Evolutionary conservation across 2,329 filamentous ascomycete species (phyloP), one percentile per base, ranked within the genome.

Genomic region (Diaporthe australafricana): DNA sequence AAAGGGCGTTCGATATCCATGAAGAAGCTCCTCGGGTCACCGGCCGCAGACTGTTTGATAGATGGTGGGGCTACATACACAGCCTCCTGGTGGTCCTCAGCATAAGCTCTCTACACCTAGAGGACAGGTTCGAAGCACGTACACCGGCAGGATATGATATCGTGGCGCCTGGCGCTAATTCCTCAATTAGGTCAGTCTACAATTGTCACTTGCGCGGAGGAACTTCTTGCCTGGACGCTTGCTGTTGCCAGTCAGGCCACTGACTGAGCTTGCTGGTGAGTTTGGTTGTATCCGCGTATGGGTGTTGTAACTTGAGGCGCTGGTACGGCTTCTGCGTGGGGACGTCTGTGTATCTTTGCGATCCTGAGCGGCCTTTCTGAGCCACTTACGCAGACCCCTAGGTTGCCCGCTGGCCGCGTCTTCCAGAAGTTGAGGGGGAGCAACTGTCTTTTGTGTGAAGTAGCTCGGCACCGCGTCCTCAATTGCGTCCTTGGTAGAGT

Each of bases 71-170:
- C 12, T 16, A 74, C 53, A 30, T 38, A 30, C 7, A 27, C 27
- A 42, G 70, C 57, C 57, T 70, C 67, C 72, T 72, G 30, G 8
- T 9, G 9, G 20, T 45, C 1, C 14, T 68, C 32, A 68, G 63
- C 7, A 20, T 35, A 20, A 11, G 27, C 22, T 7, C 12, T 5
- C 12, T 20, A 27, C 45, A 35, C 5, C 14, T n/a, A 16, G 16
- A 48, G 20, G 17, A 8, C 14, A 20, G 5, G 5, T 45, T 30
- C 14, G 12, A 5, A n/a, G 11, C 11, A 57, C 72, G 27, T 65
- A 74, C 70, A 70, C 48, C 42, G 38, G 70, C 60, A 38, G 70
- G 66, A 65, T 74, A 72, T 38, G 70, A 74, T 22, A n/a, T 40
- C 2, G 48, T 38, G 14, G 48, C 48, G 42, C 66, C 56, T 20